These are phyloP conservation scores for Penicillium sp. DNA, from an alignment of 2,329 filamentous ascomycete genomes.

Conservation along the genomic window DNA sequence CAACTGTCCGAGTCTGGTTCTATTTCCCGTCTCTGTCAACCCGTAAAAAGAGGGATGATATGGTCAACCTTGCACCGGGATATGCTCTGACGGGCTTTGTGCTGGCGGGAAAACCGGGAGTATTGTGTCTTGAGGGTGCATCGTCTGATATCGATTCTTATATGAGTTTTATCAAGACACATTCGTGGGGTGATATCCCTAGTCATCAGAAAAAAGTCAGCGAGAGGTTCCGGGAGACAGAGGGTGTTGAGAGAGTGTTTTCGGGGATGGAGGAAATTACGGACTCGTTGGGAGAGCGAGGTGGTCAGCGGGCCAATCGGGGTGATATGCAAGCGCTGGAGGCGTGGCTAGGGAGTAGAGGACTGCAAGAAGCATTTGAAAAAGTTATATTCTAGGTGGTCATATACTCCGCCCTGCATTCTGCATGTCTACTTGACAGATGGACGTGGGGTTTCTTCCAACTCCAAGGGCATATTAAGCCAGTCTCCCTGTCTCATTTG, in stretches of 20 bases:
- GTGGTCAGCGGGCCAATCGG: constrained; percentile 35
- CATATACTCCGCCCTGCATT: not conserved
- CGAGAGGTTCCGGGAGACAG: constrained; percentile 52
- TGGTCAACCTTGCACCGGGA: constrained; percentile 54
- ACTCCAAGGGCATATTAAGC: not conserved
- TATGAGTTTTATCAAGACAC: constrained; percentile 64
- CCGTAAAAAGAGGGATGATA: constrained; percentile 58
- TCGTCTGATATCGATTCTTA: constrained; percentile 55
- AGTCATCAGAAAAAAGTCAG: constrained; percentile 63
- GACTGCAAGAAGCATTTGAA: constrained; percentile 34
- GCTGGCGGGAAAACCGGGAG: constrained; percentile 60
- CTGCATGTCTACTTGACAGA: not conserved
- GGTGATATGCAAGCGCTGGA: constrained; percentile 40
- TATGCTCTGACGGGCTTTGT: constrained; percentile 61
- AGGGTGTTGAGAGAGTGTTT: constrained; percentile 29
- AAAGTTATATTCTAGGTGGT: constrained; percentile 33
- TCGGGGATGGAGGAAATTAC: constrained; percentile 37
- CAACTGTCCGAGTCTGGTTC: constrained; percentile 59
- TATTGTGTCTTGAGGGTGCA: constrained; percentile 37
- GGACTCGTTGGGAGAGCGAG: constrained; percentile 33
- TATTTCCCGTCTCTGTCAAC: constrained; percentile 64
- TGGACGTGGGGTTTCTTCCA: not conserved
- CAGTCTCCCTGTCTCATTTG: not conserved
- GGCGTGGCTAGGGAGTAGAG: constrained; percentile 28
- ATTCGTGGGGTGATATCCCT: constrained; percentile 64